phyloP scores from a whole-genome alignment of 2,329 filamentous ascomycete species.

The Ophiocordyceps robertsii region DNA sequence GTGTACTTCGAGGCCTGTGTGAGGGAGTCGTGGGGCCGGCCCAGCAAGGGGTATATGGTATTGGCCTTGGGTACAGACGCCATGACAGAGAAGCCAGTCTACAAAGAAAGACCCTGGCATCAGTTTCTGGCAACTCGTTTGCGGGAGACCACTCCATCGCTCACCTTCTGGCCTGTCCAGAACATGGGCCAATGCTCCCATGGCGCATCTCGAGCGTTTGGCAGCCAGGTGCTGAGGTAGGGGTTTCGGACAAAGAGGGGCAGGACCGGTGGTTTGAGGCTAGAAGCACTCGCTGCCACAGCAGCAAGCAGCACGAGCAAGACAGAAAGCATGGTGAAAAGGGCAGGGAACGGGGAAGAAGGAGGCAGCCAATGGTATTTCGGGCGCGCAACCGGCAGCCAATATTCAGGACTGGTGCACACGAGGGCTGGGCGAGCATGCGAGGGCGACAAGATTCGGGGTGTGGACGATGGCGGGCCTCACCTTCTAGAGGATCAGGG shows the following conservation, averaged over 20 bases:
- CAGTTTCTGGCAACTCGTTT: neutral
- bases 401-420: too few relatives aligned
- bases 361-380: too few relatives aligned
- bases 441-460: too few relatives aligned
- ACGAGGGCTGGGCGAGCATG: too few relatives aligned
- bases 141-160: neutral
- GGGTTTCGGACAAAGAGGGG: conserved; percentile 46
- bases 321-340: neutral
- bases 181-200: conserved; percentile 85
- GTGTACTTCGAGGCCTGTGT: conserved; percentile 8
- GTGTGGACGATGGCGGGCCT: too few relatives aligned
- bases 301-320: neutral
- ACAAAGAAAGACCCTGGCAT: neutral
- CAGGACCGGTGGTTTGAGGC: conserved; percentile 40
- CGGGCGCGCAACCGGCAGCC: too few relatives aligned
- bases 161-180: conserved; percentile 55
- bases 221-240: conserved; percentile 48
- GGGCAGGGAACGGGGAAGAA: too few relatives aligned
- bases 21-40: conserved; percentile 36
- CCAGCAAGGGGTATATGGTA: conserved; percentile 36
- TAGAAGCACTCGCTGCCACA: conserved; percentile 28
- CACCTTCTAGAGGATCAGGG: too few relatives aligned
- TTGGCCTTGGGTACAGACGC: conserved; percentile 26
- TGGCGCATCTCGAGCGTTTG: conserved; percentile 55
- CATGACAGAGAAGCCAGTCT: conserved; percentile 38